phyloP scores from a whole-genome alignment of 2,329 filamentous ascomycete genomes.

The Clonostachys byssicola region DNA sequence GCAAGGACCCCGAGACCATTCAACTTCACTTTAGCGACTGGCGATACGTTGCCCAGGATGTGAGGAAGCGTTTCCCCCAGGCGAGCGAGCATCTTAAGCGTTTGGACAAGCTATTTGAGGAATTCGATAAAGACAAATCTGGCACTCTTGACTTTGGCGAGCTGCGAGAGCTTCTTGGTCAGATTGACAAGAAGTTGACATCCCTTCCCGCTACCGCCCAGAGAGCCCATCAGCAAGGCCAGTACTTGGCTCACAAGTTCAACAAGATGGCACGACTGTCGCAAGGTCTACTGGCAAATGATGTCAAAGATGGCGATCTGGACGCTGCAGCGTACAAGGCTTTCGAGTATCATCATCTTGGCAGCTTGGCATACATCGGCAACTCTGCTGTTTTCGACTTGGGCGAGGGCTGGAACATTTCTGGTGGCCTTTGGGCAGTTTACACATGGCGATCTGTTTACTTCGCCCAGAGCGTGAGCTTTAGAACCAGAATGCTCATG shows the following conservation, averaged over 20 bases:
- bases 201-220: slow-evolving; percentile 93
- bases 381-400: slow-evolving; percentile 96
- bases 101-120: slow-evolving; percentile 83
- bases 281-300: slow-evolving; percentile 72
- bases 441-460: slow-evolving; percentile 97
- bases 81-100: slow-evolving; percentile 81
- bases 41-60: slow-evolving; percentile 76
- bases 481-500: slow-evolving; percentile 81
- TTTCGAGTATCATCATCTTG: slow-evolving; percentile 90
- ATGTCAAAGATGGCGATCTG: slow-evolving; percentile 82
- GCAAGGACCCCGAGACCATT: slow-evolving; percentile 83
- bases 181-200: slow-evolving; percentile 94
- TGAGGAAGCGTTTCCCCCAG: slow-evolving; percentile 88
- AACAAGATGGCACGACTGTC: slow-evolving; percentile 81
- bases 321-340: slow-evolving; percentile 92
- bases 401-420: slow-evolving; percentile 69
- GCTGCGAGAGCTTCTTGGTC: slow-evolving; percentile 78
- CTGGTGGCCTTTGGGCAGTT: slow-evolving; percentile 84
- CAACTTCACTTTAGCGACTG: slow-evolving; percentile 85
- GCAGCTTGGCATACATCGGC: slow-evolving; percentile 89
- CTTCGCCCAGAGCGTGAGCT: slow-evolving; percentile 94
- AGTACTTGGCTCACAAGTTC: slow-evolving; percentile 89
- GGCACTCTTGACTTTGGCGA: slow-evolving; percentile 94
- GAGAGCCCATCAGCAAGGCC: slow-evolving; percentile 91
- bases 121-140: slow-evolving; percentile 90